Conservation (phyloP, 257 asterid species). For the Rehmannia glutinosa region DNA sequence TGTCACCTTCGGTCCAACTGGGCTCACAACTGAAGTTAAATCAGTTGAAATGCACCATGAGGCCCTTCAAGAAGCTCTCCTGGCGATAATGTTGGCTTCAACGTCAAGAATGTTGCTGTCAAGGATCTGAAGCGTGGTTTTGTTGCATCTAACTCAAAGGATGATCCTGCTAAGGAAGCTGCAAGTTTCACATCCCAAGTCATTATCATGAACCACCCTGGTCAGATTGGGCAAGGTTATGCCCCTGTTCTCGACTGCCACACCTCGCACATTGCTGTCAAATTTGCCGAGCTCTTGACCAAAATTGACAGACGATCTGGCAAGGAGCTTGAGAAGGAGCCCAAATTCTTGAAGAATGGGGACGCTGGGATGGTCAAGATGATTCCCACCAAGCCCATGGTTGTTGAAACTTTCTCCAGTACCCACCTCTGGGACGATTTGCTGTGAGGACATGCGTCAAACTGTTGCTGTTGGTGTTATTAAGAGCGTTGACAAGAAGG, state of each 20-base stretch:
- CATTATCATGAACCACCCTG: constrained; percentile 44
- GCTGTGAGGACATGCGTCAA: constrained; percentile 50
- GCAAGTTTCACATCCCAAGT: constrained; percentile 40
- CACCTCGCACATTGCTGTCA: constrained; percentile 40
- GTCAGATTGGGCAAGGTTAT: constrained; percentile 36
- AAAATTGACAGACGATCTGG: constrained; percentile 39
- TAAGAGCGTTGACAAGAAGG: constrained; percentile 41
- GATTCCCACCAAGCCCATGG: constrained; percentile 43
- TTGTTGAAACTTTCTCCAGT: constrained; percentile 33
- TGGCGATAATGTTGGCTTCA: too few relatives aligned
- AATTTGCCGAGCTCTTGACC: constrained; percentile 32
- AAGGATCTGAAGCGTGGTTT: constrained; percentile 43
- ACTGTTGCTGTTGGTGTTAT: constrained; percentile 45
- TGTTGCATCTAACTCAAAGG: constrained; percentile 43
- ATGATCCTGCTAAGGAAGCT: too few relatives aligned
- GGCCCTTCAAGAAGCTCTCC: constrained; percentile 34
- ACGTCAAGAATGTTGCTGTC: constrained; percentile 39
- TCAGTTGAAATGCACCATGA: constrained; percentile 41
- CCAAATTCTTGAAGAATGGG: constrained; percentile 39
- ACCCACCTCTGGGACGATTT: constrained; percentile 39
- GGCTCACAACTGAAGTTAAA: constrained; percentile 40
- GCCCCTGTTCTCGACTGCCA: constrained; percentile 44
- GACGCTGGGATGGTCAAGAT: constrained; percentile 36
- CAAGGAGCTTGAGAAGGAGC: too few relatives aligned
- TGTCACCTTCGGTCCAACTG: constrained; percentile 34